Percentiles rank a stretch among this genome's conserved stretches.
Conservation (phyloP, 305 asterid species). For the Solanum hybrid region DNA sequence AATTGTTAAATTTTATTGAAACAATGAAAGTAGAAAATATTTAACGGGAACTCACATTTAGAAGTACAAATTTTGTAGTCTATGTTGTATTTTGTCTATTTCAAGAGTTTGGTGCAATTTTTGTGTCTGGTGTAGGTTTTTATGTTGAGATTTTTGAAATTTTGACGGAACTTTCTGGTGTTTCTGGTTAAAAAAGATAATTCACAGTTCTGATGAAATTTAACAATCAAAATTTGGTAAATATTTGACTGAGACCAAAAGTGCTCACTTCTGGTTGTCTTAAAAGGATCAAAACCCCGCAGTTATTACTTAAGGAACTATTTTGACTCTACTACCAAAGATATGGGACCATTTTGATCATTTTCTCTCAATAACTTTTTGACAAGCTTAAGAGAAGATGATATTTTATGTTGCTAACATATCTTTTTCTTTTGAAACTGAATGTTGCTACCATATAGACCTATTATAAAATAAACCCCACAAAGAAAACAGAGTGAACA, state of each 20-base stretch:
- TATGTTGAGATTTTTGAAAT: not conserved
- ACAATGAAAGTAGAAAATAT: not conserved
- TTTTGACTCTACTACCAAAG: not conserved
- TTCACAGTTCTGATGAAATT: not conserved
- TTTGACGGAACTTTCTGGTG: not conserved
- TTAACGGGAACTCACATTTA: not conserved
- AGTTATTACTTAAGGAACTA: not conserved
- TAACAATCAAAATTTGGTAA: not conserved
- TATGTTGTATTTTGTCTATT: not conserved
- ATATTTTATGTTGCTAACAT: not conserved
- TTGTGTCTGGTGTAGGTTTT: not conserved
- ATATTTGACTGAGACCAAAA: not conserved
- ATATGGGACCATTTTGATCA: not conserved
- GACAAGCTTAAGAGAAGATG: not conserved
- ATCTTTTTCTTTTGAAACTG: not conserved
- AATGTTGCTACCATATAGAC: not conserved
- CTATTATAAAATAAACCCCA: not conserved
- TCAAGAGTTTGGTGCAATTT: not conserved
- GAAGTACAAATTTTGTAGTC: not conserved
- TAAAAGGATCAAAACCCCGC: not conserved
- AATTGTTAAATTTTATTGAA: not conserved
- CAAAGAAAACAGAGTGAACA: conserved; percentile 11
- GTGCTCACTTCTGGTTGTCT: not conserved
- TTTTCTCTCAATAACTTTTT: not conserved
- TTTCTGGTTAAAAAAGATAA: not conserved